A percentile compares a stretch with the other conserved stretches of the same genome.
Conservation (phyloP, 2,329 filamentous ascomycete genomes). For the Diaporthe ampelina region DNA sequence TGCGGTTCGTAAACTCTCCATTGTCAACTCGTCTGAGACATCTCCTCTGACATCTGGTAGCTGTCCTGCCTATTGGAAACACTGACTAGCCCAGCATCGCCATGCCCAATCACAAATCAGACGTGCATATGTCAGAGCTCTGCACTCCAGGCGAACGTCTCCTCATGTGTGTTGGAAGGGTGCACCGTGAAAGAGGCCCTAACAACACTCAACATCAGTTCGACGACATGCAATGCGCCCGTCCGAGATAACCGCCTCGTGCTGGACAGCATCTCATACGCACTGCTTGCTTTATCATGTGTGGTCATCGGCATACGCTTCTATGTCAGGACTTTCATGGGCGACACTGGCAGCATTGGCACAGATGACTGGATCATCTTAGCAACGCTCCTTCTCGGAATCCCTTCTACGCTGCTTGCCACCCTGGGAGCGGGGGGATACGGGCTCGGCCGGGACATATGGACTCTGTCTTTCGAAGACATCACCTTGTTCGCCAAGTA, state of each 20-base stretch:
- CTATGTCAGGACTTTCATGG: constrained; percentile 39
- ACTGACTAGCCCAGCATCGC: constrained; percentile 14
- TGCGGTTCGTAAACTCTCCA: background rate
- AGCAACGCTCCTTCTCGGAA: constrained; percentile 37
- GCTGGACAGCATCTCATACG: constrained; percentile 10
- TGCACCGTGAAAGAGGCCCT: constrained; percentile 39
- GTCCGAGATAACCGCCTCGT: background rate
- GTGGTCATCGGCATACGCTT: constrained; percentile 35
- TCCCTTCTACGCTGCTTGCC: constrained; percentile 41
- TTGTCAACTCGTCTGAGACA: too few relatives aligned
- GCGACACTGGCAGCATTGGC: constrained; percentile 30
- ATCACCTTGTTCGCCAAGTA: constrained; percentile 46
- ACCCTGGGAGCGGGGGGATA: constrained; percentile 36
- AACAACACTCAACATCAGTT: background rate
- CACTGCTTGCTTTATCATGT: constrained; percentile 28
- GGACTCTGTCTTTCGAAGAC: constrained; percentile 46
- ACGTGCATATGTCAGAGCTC: constrained; percentile 35
- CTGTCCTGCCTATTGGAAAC: constrained; percentile 10
- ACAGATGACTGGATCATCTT: constrained; percentile 44
- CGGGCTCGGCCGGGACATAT: constrained; percentile 48
- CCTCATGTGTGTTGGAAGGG: constrained; percentile 5
- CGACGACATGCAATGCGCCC: constrained; percentile 13
- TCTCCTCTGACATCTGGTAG: background rate
- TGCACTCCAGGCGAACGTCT: background rate
- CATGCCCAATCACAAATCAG: constrained; percentile 35